phyloP scores from a whole-genome alignment of 2,329 filamentous ascomycete species.

The Talaromyces sp. region DNA sequence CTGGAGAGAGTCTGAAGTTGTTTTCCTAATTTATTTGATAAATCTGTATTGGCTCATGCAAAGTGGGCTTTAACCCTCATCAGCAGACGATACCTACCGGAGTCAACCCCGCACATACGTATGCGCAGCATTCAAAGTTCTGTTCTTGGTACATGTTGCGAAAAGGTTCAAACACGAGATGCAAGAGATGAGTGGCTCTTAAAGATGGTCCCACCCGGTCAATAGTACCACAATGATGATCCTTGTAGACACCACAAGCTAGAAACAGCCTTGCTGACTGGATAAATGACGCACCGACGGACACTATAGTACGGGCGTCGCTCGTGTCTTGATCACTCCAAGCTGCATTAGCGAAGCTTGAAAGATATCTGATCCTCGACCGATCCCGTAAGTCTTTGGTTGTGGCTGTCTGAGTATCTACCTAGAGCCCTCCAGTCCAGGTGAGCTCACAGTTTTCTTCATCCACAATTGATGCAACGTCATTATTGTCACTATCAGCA shows the following conservation, averaged over 20 bases:
- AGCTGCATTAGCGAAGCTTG: constrained; percentile 1
- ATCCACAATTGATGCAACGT: constrained; percentile 9
- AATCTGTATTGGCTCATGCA: neutral
- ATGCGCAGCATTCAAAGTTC: neutral
- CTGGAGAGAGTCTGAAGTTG: neutral
- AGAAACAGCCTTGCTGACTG: neutral
- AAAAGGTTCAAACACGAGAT: neutral
- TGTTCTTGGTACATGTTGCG: neutral
- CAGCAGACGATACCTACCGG: neutral
- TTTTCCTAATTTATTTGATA: neutral
- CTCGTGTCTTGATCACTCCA: neutral
- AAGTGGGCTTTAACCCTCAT: neutral
- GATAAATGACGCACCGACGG: neutral
- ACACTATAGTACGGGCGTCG: neutral
- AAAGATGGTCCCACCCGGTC: neutral
- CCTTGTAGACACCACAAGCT: constrained; percentile 1
- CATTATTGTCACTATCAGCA: neutral
- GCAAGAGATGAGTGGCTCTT: neutral
- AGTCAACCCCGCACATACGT: neutral
- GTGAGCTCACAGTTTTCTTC: neutral
- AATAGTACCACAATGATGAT: neutral
- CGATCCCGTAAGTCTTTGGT: neutral
- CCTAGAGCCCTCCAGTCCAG: no score
- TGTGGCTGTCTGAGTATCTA: neutral
- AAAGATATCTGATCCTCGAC: neutral